These are phyloP conservation scores for Mortierella sp. DNA, from an alignment of 371 early-diverging fungal genomes.

Conservation along the genomic window DNA sequence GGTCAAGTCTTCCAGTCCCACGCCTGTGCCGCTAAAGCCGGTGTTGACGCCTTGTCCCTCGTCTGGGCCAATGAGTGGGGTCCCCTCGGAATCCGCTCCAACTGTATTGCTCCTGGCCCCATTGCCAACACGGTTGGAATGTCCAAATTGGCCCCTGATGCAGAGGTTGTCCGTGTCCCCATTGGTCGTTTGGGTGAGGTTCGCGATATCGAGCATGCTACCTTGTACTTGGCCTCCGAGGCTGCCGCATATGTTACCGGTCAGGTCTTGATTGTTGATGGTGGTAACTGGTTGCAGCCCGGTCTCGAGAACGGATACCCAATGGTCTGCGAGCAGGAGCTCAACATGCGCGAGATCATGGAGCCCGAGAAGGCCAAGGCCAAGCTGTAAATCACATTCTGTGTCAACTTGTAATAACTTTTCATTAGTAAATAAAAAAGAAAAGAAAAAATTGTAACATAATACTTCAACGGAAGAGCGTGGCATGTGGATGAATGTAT, in stretches of 20 bases:
- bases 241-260: constrained; percentile 75
- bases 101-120: constrained; percentile 74
- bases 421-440: too few species aligned
- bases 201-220: constrained; percentile 79
- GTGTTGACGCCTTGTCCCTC: constrained; percentile 63
- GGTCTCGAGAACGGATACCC: constrained; percentile 50
- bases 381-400: constrained; percentile 32
- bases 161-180: constrained; percentile 35
- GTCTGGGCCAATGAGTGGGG: constrained; percentile 72
- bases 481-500: background rate
- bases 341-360: constrained; percentile 56
- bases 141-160: constrained; percentile 45
- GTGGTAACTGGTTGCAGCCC: constrained; percentile 73
- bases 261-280: constrained; percentile 80
- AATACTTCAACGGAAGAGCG: background rate
- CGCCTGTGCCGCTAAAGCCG: constrained; percentile 70
- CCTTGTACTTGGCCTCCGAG: constrained; percentile 79
- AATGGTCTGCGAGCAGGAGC: constrained; percentile 45
- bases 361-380: constrained; percentile 49
- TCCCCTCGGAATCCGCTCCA: constrained; percentile 70
- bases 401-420: background rate
- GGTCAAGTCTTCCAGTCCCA: constrained; percentile 61
- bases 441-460: too few species aligned
- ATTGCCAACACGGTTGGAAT: constrained; percentile 72
- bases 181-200: constrained; percentile 66